Evolutionary conservation across 176 grass and related monocot species (phyloP).

Genomic region (Oryza punctata): DNA sequence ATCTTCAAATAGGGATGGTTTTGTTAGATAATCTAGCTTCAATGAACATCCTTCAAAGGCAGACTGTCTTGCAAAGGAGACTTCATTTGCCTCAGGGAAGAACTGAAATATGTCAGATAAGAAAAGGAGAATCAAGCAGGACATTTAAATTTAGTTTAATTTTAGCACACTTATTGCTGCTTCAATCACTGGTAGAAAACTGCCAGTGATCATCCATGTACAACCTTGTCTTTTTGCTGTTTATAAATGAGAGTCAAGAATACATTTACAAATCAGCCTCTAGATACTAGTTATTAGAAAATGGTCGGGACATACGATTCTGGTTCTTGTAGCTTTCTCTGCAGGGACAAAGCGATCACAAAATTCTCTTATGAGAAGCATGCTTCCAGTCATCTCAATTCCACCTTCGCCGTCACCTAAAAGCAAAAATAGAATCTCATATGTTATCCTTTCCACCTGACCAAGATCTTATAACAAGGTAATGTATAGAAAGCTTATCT

Average conservation of each 20-base stretch:
- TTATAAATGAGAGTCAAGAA: background rate
- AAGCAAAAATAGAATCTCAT: constrained; percentile 25
- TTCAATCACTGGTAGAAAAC: background rate
- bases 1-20: constrained; percentile 93
- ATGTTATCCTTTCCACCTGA: background rate
- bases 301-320: constrained; percentile 62
- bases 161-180: constrained; percentile 2
- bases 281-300: background rate
- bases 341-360: constrained; percentile 76
- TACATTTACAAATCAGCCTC: background rate
- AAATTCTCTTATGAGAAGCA: constrained; percentile 93
- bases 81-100: constrained; percentile 95
- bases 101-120: constrained; percentile 58
- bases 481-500: constrained; percentile 32
- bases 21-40: constrained; percentile 93
- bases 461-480: constrained; percentile 29
- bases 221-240: background rate
- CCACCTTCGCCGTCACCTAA: constrained; percentile 94
- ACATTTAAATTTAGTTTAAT: background rate
- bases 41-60: constrained; percentile 84
- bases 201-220: background rate
- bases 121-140: constrained; percentile 13
- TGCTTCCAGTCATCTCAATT: constrained; percentile 96
- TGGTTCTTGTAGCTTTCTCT: constrained; percentile 73
- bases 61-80: constrained; percentile 79